Base-by-base conservation (phyloP, 2,329 filamentous ascomycete genomes). In the Hypoxylon sp. region DNA sequence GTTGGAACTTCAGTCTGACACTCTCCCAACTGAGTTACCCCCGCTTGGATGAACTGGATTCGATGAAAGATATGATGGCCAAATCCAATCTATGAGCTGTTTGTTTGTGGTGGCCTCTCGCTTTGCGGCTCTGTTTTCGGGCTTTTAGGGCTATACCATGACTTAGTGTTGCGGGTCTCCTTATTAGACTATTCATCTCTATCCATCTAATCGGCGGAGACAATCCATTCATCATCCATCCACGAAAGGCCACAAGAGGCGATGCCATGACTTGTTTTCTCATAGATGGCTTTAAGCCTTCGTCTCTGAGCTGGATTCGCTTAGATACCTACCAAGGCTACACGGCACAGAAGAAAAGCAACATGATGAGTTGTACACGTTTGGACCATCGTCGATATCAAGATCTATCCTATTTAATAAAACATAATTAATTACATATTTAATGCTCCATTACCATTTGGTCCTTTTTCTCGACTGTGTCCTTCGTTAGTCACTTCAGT, bases 1-100 rank as follows among this genome's bases (percentile, higher is more conserved):
- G 64, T 63, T 52, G 2, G 14, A n/a, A 29, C 64, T 63, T 63
- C 55, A 57, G 64, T 67, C 64, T 67, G 60, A 67, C 55, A 51
- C 60, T 63, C 60, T 67, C 63, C 63, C 58, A 66, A 47, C 59
- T 63, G 54, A 59, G 58, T 43, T 63, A 66, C 21, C 58, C 59
- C 54, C 63, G 59, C 63, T 51, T 43, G 21, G 21, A 41, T 21
- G 37, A 41, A 19, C 16, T 11, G 37, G n/a, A 21, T 16, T 41
- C 16, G 16, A 48, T 59, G 25, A 37, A 50, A 54, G 14, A 19
- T 34, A 6, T 14, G 2, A 8, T 43, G 11, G 11, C 29, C 12
- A 8, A 37, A 16, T 21, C 25, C 21, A 2, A 11, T 27, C 12
- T 55, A 46, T 54, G 37, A 45, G 25, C 2, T 14, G 3, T 23